Evolutionary conservation across 2,329 filamentous ascomycete genomes (phyloP).

Genomic region (Hymenoscyphus salicellus): DNA sequence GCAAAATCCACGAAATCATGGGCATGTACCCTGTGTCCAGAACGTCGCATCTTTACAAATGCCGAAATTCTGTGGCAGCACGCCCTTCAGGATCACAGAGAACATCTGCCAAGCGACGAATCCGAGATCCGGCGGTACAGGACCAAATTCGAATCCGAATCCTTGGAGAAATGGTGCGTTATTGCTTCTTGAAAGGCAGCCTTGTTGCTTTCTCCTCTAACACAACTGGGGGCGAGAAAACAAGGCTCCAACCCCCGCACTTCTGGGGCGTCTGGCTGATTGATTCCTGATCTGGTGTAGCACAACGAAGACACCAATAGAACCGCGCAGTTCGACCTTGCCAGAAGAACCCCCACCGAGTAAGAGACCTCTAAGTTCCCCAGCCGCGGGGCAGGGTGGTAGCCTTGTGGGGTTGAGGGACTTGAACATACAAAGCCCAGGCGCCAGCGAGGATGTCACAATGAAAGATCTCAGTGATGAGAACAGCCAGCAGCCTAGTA

Average conservation of each 20-base stretch:
- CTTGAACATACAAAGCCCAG: constrained; percentile 23
- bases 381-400: constrained; percentile 12
- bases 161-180: not conserved
- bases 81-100: constrained; percentile 16
- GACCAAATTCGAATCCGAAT: constrained; percentile 15
- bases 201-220: not conserved
- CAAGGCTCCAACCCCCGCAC: not conserved
- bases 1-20: constrained; percentile 23
- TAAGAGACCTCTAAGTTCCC: constrained; percentile 18
- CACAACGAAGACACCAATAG: too few species aligned
- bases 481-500: constrained; percentile 20
- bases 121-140: constrained; percentile 14
- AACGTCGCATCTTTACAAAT: constrained; percentile 18
- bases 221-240: not conserved
- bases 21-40: constrained; percentile 23
- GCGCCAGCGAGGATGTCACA: constrained; percentile 18
- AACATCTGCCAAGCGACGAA: constrained; percentile 20
- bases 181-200: not conserved
- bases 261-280: too few species aligned
- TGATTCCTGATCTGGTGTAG: too few species aligned
- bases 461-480: constrained; percentile 27
- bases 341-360: constrained; percentile 2
- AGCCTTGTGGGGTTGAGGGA: constrained; percentile 22
- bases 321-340: too few species aligned
- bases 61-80: constrained; percentile 25